phyloP scores from a whole-genome alignment of 108 stramenopile species.

The Conticribra guillardii region DNA sequence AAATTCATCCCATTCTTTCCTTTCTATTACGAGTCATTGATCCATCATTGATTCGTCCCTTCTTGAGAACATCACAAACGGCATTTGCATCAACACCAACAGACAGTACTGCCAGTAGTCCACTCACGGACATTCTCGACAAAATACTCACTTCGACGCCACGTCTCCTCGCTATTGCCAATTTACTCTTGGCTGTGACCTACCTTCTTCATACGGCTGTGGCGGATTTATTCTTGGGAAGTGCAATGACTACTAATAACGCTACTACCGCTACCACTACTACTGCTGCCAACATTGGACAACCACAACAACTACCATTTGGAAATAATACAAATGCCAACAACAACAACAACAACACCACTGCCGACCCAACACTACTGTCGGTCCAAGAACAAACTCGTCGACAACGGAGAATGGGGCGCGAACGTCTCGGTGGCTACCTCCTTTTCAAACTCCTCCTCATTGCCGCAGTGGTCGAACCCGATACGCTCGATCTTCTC shows the following conservation, averaged over 20 bases:
- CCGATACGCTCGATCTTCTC: conserved; percentile 71
- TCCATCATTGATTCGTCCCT: neutral
- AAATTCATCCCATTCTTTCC: neutral
- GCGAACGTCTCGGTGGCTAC: conserved; percentile 70
- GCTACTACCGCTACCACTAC: neutral
- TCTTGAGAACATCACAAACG: neutral
- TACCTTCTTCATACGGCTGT: conserved; percentile 69
- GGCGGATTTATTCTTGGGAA: conserved; percentile 74
- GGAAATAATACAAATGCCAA: neutral
- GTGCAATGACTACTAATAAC: neutral
- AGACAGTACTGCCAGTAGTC: neutral
- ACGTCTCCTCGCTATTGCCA: conserved; percentile 72
- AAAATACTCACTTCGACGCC: conserved; percentile 71
- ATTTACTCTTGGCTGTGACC: conserved; percentile 64
- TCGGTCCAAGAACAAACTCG: conserved; percentile 12
- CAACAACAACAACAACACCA: neutral
- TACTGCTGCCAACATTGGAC: neutral
- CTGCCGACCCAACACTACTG: neutral
- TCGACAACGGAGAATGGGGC: conserved; percentile 36
- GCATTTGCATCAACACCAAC: neutral
- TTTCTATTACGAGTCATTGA: neutral
- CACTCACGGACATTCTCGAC: conserved; percentile 52
- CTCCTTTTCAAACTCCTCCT: conserved; percentile 80
- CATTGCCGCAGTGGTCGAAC: conserved; percentile 67
- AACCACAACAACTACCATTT: neutral